phyloP scores from a whole-genome alignment of 2,329 filamentous ascomycete genomes.

The Cryphonectria carpinicola region DNA sequence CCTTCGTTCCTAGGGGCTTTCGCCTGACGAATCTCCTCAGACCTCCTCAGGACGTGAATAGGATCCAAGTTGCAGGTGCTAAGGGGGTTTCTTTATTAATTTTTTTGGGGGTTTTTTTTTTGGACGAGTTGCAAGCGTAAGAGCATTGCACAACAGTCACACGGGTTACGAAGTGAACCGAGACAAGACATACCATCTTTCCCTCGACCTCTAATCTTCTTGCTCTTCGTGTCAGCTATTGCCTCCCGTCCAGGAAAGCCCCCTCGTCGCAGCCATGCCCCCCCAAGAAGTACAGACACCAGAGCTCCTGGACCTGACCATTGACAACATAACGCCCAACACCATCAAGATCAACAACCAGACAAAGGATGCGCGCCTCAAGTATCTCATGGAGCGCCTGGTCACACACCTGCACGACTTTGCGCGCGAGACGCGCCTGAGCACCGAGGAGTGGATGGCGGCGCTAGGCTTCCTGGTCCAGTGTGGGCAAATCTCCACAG shows the following conservation, averaged over 20 bases:
- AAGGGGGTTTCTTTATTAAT: not conserved
- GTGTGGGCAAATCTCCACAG: conserved; percentile 73
- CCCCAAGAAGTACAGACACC: conserved; percentile 30
- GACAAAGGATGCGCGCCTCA: conserved; percentile 65
- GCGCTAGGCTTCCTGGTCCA: conserved; percentile 72
- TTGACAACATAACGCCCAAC: conserved; percentile 81
- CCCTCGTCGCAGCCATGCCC: conserved; percentile 15
- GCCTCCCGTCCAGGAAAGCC: not conserved
- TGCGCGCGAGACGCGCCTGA: conserved; percentile 75
- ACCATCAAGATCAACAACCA: conserved; percentile 75
- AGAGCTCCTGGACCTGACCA: conserved; percentile 63
- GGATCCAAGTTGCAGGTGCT: not conserved
- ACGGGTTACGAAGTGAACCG: not conserved
- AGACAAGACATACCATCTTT: not conserved
- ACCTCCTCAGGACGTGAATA: not conserved
- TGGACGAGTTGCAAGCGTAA: not conserved
- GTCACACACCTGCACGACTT: conserved; percentile 83
- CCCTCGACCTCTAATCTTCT: not conserved
- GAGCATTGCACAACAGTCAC: conserved; percentile 15
- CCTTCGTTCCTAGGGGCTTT: too few species aligned
- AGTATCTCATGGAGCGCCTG: conserved; percentile 73
- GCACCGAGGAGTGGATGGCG: conserved; percentile 77
- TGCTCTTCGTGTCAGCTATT: not conserved
- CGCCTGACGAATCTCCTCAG: not conserved
- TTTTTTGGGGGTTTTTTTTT: too few species aligned